These are phyloP conservation scores for Candida anglica DNA, from an alignment of 805 yeast species.

Conservation along the genomic window DNA sequence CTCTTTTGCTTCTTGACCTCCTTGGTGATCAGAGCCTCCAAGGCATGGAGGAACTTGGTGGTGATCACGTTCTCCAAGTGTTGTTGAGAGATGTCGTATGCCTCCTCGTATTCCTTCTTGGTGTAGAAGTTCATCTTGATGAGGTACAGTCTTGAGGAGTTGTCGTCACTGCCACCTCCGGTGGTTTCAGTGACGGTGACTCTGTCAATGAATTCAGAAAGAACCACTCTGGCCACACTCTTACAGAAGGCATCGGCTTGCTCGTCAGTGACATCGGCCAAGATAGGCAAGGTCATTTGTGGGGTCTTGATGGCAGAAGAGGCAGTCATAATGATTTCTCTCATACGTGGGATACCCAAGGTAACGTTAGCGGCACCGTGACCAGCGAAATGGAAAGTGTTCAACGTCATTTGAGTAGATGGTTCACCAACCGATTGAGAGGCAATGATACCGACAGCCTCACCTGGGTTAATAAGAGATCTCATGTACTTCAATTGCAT, in stretches of 20 bases:
- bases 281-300: conserved; percentile 91
- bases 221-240: conserved; percentile 75
- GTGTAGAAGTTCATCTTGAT: conserved; percentile 75
- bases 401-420: conserved; percentile 97
- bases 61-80: conserved; percentile 71
- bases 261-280: conserved; percentile 73
- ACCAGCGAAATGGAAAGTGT: conserved; percentile 98
- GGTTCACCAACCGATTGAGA: conserved; percentile 99
- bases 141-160: conserved; percentile 68
- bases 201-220: conserved; percentile 85
- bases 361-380: conserved; percentile 99
- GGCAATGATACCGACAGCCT: conserved; percentile 97
- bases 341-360: conserved; percentile 98
- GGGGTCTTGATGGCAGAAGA: conserved; percentile 96
- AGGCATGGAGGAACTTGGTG: conserved; percentile 57
- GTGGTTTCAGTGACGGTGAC: conserved; percentile 87
- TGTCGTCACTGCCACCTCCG: conserved; percentile 49
- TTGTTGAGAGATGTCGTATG: conserved; percentile 81
- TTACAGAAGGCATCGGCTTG: conserved; percentile 93
- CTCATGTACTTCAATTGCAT: conserved; percentile 99
- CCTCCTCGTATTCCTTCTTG: conserved; percentile 71
- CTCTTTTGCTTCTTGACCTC: conserved; percentile 81
- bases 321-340: conserved; percentile 99
- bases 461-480: conserved; percentile 93
- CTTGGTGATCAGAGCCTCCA: conserved; percentile 71